These are phyloP conservation scores for Colletotrichum melonis DNA, from an alignment of 2,329 filamentous ascomycete species.

Conservation along the genomic window DNA sequence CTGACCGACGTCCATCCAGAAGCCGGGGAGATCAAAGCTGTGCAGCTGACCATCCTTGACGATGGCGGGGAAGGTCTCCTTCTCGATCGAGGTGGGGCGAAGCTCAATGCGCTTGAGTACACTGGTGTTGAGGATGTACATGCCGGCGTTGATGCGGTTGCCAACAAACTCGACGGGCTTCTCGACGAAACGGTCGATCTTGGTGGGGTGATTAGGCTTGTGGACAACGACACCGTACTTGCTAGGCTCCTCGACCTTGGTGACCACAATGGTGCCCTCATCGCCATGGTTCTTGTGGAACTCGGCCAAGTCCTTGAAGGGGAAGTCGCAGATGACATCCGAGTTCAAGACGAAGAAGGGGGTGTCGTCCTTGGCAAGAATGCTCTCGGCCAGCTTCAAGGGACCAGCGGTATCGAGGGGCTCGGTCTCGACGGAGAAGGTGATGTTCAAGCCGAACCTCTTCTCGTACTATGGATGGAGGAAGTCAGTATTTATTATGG, in stretches of 20 bases:
- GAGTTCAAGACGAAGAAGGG: constrained; percentile 99
- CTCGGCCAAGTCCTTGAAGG: constrained; percentile 87
- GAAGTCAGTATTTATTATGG: constrained; percentile 31
- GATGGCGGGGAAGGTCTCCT: constrained; percentile 98
- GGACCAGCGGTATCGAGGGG: constrained; percentile 95
- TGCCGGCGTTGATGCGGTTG: constrained; percentile 98
- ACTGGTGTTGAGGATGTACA: constrained; percentile 97
- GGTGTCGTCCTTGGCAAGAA: constrained; percentile 90
- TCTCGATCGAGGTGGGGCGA: constrained; percentile 96
- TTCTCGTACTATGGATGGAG: constrained; percentile 77
- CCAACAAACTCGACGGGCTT: constrained; percentile 99
- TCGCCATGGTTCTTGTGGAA: constrained; percentile 95
- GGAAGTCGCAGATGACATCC: constrained; percentile 98
- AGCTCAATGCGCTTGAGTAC: constrained; percentile 93
- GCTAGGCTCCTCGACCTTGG: constrained; percentile 98
- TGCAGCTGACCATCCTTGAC: constrained; percentile 90
- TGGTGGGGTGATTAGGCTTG: constrained; percentile 89
- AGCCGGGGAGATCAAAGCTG: constrained; percentile 95
- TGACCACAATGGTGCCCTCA: constrained; percentile 97
- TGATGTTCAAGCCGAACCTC: constrained; percentile 93
- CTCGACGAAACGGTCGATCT: constrained; percentile 99
- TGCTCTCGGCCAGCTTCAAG: constrained; percentile 92
- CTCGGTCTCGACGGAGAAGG: constrained; percentile 96
- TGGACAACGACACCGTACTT: constrained; percentile 99
- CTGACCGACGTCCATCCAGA: constrained; percentile 99